Conservation (phyloP, 768 basidiomycete species). For the Asterophora parasitica region DNA sequence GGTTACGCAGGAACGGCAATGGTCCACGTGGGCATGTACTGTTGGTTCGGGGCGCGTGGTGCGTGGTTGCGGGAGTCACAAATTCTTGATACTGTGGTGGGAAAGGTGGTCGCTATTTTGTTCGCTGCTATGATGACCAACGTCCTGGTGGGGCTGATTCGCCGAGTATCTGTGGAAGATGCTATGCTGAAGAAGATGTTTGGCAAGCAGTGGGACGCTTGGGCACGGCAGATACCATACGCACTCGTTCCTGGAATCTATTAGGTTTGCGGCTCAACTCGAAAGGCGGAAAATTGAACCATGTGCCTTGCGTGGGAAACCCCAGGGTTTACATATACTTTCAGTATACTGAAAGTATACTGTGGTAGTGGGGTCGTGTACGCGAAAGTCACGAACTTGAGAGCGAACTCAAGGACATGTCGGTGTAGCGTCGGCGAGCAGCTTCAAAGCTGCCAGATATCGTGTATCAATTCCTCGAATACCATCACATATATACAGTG, state of each 20-base stretch:
- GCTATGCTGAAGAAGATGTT: conserved; percentile 10
- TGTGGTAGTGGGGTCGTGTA: too few species aligned
- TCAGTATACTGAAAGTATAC: too few species aligned
- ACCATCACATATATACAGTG: too few species aligned
- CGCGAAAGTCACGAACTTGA: too few species aligned
- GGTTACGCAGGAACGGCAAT: conserved; percentile 19
- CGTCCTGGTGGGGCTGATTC: neutral
- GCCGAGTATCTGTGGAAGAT: conserved; percentile 12
- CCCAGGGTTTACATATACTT: too few species aligned
- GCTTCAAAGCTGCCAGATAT: too few species aligned
- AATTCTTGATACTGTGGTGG: conserved; percentile 9
- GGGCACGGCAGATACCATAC: conserved; percentile 11
- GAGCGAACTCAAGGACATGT: too few species aligned
- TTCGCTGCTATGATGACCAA: conserved; percentile 2
- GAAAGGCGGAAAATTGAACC: too few species aligned
- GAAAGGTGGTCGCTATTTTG: neutral
- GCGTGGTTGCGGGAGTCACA: conserved; percentile 16
- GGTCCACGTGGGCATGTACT: conserved; percentile 10
- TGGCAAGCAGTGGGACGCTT: conserved; percentile 14
- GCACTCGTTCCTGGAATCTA: conserved; percentile 10
- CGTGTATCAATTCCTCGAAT: too few species aligned
- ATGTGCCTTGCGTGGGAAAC: too few species aligned
- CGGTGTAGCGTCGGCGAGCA: too few species aligned
- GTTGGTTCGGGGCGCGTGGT: conserved; percentile 6
- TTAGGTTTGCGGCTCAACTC: too few species aligned